Conservation (phyloP, 2,329 filamentous ascomycete genomes). For the Penicillium janthinellum region DNA sequence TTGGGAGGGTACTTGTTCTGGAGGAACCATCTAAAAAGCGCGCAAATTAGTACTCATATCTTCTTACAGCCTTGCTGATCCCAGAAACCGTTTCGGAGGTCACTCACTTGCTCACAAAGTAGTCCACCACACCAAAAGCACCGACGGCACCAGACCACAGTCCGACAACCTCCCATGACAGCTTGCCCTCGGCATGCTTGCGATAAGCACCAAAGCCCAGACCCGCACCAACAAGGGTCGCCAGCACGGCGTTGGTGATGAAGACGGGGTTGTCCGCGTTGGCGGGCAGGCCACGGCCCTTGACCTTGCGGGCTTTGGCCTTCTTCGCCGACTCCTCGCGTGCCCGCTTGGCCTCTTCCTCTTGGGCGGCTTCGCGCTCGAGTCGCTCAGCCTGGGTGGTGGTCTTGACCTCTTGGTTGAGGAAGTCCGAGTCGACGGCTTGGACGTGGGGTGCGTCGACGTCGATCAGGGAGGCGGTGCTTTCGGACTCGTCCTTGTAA, state of each 20-base stretch:
- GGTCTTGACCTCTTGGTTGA: slow-evolving; percentile 47
- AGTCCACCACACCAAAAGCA: slow-evolving; percentile 49
- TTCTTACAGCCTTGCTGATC: background rate
- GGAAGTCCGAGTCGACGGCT: slow-evolving; percentile 46
- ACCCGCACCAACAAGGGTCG: slow-evolving; percentile 44
- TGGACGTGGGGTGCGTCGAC: slow-evolving; percentile 51
- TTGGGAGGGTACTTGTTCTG: slow-evolving; percentile 55
- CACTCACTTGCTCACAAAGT: slow-evolving; percentile 53
- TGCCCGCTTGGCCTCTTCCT: slow-evolving; percentile 26
- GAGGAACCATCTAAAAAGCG: slow-evolving; percentile 48
- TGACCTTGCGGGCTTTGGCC: slow-evolving; percentile 33
- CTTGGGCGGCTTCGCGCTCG: slow-evolving; percentile 40
- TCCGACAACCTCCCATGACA: slow-evolving; percentile 51
- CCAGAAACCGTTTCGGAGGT: background rate
- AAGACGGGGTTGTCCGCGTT: slow-evolving; percentile 52
- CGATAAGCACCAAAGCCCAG: slow-evolving; percentile 52
- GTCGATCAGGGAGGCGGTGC: slow-evolving; percentile 48
- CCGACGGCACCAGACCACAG: slow-evolving; percentile 47
- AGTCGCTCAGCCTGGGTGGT: slow-evolving; percentile 50
- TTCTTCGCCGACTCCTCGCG: slow-evolving; percentile 32
- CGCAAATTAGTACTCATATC: slow-evolving; percentile 15
- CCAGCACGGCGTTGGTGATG: slow-evolving; percentile 48
- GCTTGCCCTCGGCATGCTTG: slow-evolving; percentile 48
- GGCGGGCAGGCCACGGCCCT: slow-evolving; percentile 38
- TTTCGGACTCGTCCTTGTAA: slow-evolving; percentile 44